Evolutionary conservation across 2,329 filamentous ascomycete genomes (phyloP).

Genomic region (Colletotrichum ledebouriae): DNA sequence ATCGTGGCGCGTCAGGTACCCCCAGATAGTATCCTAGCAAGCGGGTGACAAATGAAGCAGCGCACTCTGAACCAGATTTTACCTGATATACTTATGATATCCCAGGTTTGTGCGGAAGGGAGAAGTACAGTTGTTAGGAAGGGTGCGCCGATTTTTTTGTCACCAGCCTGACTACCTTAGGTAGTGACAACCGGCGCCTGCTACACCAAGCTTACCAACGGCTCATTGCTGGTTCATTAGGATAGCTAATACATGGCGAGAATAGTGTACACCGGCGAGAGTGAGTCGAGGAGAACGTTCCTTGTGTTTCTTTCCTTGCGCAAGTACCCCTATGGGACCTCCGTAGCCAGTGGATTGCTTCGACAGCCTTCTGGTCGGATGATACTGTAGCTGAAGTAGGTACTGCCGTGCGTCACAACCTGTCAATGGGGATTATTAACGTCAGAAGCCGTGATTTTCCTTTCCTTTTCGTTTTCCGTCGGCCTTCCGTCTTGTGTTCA

Average conservation of each 20-base stretch:
- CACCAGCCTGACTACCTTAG: too few relatives aligned
- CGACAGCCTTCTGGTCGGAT: conserved; percentile 18
- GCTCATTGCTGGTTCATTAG: neutral
- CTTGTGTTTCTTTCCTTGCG: too few relatives aligned
- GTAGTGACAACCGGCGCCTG: too few relatives aligned
- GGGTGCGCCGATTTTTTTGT: too few relatives aligned
- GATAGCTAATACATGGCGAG: conserved; percentile 1
- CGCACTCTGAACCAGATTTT: too few relatives aligned
- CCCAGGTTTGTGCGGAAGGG: too few relatives aligned
- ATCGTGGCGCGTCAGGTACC: neutral
- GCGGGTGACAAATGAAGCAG: too few relatives aligned
- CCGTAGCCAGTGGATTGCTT: conserved; percentile 35
- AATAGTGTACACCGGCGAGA: neutral
- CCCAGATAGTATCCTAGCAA: neutral
- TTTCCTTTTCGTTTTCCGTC: too few relatives aligned
- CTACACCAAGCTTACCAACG: neutral
- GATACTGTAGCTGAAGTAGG: neutral
- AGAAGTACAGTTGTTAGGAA: too few relatives aligned
- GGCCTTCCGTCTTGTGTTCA: neutral
- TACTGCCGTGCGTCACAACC: too few relatives aligned
- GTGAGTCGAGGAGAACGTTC: neutral
- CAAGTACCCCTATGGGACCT: conserved; percentile 30
- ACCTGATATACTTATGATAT: too few relatives aligned
- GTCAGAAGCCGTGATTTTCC: conserved; percentile 15
- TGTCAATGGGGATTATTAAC: too few relatives aligned